These are phyloP conservation scores for Amniculicola lignicola DNA, from an alignment of 495 filamentous ascomycete species.

Conservation along the genomic window DNA sequence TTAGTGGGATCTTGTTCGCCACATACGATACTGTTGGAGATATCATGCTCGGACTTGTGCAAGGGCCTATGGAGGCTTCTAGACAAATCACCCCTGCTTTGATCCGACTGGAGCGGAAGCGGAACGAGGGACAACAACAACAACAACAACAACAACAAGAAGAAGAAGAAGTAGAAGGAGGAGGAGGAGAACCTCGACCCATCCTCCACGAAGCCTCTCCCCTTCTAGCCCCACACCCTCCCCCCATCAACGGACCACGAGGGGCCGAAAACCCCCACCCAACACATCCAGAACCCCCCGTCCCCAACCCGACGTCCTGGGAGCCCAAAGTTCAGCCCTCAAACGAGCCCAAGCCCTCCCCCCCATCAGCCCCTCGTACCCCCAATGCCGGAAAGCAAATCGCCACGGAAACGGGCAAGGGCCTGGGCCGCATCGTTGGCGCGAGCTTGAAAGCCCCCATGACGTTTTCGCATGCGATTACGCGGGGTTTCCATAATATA, in stretches of 20 bases:
- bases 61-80: conserved; percentile 11
- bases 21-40: conserved; percentile 20
- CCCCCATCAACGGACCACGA: background rate
- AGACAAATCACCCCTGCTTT: conserved; percentile 1
- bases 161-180: background rate
- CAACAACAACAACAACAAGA: background rate
- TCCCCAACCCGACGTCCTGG: background rate
- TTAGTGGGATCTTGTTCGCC: conserved; percentile 43
- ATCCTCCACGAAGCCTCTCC: background rate
- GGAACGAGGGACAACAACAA: background rate
- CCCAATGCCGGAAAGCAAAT: conserved; percentile 42
- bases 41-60: conserved; percentile 10
- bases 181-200: background rate
- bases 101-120: background rate
- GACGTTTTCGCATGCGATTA: conserved; percentile 70
- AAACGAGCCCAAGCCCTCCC: background rate
- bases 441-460: conserved; percentile 70
- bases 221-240: background rate
- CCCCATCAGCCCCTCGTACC: background rate
- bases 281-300: background rate
- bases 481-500: conserved; percentile 80
- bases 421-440: conserved; percentile 63
- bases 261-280: background rate
- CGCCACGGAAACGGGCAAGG: conserved; percentile 58
- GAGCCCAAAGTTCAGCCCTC: background rate